Evolutionary conservation across 2,329 filamentous ascomycete species (phyloP).

Genomic region (Curvularia eragrostidis): DNA sequence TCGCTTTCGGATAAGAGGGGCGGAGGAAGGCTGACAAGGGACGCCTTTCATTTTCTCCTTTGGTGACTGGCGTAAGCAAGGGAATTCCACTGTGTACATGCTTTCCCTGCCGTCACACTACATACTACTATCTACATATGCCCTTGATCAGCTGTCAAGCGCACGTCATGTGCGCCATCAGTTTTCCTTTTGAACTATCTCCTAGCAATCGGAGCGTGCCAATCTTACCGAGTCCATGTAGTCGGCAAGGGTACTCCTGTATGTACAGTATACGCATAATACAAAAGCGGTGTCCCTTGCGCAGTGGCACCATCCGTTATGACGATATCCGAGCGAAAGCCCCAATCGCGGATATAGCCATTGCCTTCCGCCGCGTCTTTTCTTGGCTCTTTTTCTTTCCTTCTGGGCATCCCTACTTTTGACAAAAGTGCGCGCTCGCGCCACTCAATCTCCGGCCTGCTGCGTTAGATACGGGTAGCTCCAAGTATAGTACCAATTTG

Average conservation of each 20-base stretch:
- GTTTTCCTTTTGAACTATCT: not conserved
- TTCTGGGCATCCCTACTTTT: not conserved
- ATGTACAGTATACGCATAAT: not conserved
- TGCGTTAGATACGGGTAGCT: not conserved
- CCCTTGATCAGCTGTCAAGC: not conserved
- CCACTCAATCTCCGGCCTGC: not conserved
- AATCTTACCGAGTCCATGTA: conserved; percentile 3
- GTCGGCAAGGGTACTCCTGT: not conserved
- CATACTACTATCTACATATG: not conserved
- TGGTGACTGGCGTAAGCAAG: not conserved
- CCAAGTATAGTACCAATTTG: not conserved
- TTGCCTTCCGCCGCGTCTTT: not conserved
- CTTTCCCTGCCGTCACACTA: conserved; percentile 6
- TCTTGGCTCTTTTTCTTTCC: not conserved
- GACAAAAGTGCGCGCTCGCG: not conserved
- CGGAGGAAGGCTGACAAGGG: not conserved
- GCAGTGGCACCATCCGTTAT: too few relatives aligned
- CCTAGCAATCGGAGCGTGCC: not conserved
- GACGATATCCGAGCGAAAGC: not conserved
- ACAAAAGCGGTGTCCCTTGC: conserved; percentile 4
- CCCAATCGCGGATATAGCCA: not conserved
- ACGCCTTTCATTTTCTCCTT: conserved; percentile 1
- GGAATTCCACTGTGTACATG: not conserved
- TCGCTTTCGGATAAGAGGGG: not conserved
- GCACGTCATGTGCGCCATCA: conserved; percentile 12